Evolutionary conservation across 2,329 filamentous ascomycete species (phyloP).

Genomic region (Pestalotiopsis sp.): DNA sequence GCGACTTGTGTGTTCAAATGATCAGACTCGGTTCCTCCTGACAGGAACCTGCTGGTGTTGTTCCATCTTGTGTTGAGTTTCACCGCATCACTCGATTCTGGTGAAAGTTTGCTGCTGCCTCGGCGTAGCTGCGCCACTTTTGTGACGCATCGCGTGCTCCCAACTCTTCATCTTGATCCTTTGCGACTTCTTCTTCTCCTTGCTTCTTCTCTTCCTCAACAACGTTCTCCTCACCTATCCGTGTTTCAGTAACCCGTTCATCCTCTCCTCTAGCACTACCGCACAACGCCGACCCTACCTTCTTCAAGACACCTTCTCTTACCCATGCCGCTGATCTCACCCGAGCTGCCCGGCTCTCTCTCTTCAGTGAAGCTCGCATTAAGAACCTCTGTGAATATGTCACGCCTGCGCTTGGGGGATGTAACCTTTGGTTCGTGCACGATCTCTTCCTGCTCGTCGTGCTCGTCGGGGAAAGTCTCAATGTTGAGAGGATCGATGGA

Average conservation of each 20-base stretch:
- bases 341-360: conserved; percentile 19
- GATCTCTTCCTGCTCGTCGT: conserved; percentile 22
- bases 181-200: not conserved
- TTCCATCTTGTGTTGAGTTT: not conserved
- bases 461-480: conserved; percentile 44
- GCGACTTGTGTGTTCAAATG: not conserved
- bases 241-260: conserved; percentile 2
- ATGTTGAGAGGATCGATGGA: conserved; percentile 40
- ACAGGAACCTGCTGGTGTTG: not conserved
- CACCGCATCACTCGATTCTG: not conserved
- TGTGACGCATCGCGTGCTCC: not conserved
- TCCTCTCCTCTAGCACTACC: conserved; percentile 14
- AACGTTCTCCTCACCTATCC: conserved; percentile 1
- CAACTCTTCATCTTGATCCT: not conserved
- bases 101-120: not conserved
- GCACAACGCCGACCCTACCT: conserved; percentile 28
- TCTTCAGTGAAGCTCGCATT: conserved; percentile 32
- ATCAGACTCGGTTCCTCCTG: not conserved
- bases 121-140: not conserved
- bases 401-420: conserved; percentile 24
- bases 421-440: conserved; percentile 15
- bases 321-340: conserved; percentile 17
- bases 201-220: not conserved
- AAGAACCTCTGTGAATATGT: conserved; percentile 28
- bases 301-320: conserved; percentile 28